Percentiles rank a stretch among this genome's conserved stretches.
Conservation (phyloP, 2,329 filamentous ascomycete species). For the Penicillium sp. region DNA sequence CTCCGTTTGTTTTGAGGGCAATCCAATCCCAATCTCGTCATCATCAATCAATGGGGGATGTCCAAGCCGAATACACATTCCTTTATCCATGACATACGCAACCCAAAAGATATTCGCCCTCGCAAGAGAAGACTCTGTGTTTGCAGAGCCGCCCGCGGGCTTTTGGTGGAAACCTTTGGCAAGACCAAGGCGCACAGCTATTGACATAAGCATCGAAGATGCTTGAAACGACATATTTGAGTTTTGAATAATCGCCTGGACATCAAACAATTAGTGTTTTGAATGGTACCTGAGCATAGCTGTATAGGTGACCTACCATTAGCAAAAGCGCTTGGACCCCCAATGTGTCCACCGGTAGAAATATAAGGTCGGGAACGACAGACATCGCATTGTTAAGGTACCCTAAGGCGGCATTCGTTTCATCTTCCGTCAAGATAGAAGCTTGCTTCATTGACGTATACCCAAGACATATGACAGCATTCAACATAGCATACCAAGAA, state of each 20-base stretch:
- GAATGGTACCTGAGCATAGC: too few species aligned
- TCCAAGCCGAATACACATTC: background rate
- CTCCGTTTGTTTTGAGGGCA: background rate
- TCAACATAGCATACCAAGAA: background rate
- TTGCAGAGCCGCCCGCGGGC: too few species aligned
- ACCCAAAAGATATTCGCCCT: background rate
- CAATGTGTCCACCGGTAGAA: background rate
- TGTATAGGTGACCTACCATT: background rate
- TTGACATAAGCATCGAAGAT: background rate
- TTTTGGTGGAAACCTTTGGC: background rate
- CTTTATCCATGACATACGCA: background rate
- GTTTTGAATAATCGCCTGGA: background rate
- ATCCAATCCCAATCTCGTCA: background rate
- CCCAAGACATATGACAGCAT: background rate
- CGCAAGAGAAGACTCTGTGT: background rate
- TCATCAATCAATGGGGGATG: background rate
- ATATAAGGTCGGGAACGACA: background rate
- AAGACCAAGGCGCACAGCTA: background rate
- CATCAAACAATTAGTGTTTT: background rate
- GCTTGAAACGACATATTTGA: background rate
- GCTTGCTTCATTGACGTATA: background rate
- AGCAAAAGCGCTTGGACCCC: background rate
- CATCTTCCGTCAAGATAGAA: background rate
- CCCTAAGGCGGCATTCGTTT: background rate
- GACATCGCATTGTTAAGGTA: background rate